Percentiles rank a stretch among this genome's conserved stretches.
phyloP scores from a whole-genome alignment of 148 eudicot species.

The Cornus controversa region DNA sequence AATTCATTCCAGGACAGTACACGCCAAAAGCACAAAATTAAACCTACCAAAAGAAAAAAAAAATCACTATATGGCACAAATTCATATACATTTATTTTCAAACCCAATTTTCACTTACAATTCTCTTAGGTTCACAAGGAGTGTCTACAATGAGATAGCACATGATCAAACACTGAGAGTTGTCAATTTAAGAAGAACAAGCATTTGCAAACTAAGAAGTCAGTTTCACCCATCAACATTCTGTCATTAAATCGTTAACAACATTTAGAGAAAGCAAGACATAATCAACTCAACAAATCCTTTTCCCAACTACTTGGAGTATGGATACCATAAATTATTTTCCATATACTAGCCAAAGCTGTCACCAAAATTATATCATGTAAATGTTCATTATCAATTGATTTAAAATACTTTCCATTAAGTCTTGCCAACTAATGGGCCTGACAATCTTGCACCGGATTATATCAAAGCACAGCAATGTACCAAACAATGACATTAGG shows the following conservation, averaged over 20 bases:
- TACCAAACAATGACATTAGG: too few relatives aligned
- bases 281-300: too few relatives aligned
- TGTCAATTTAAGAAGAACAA: neutral
- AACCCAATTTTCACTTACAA: neutral
- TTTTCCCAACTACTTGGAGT: too few relatives aligned
- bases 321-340: neutral
- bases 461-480: neutral
- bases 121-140: neutral
- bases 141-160: neutral
- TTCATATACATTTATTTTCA: neutral
- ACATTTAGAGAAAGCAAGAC: neutral
- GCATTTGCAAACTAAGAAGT: neutral
- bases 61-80: neutral
- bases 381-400: neutral
- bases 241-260: neutral
- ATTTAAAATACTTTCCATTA: too few relatives aligned
- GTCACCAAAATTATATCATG: neutral
- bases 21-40: neutral
- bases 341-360: neutral
- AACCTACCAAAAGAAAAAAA: neutral
- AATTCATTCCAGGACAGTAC: neutral
- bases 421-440: neutral
- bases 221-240: conserved; percentile 2
- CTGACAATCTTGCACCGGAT: neutral
- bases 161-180: too few relatives aligned